Conservation (phyloP, 345 rosid genomes). For the Lagerstroemia speciosa region DNA sequence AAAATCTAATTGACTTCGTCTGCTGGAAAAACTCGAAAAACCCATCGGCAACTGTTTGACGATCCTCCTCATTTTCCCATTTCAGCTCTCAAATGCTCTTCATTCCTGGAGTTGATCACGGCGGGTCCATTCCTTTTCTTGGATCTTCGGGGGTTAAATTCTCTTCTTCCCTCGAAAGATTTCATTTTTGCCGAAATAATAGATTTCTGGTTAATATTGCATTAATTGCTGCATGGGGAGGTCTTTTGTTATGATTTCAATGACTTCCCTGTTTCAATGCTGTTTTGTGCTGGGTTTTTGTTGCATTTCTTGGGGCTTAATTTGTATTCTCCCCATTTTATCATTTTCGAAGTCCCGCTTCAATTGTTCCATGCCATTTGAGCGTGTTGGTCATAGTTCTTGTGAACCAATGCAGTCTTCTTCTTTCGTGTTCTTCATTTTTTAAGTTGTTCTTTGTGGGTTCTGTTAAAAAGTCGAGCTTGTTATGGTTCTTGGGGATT, state of each 20-base stretch:
- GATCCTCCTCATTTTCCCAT: neutral
- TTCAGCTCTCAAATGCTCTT: neutral
- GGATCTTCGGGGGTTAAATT: neutral
- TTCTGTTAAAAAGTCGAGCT: neutral
- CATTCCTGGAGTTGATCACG: neutral
- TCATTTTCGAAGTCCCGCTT: neutral
- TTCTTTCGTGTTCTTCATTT: neutral
- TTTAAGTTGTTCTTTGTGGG: neutral
- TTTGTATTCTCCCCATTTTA: neutral
- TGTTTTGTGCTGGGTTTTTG: conserved; percentile 2
- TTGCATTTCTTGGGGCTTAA: neutral
- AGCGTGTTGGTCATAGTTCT: neutral
- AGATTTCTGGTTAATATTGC: neutral
- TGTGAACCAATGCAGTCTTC: neutral
- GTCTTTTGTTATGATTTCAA: neutral
- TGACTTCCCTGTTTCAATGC: neutral
- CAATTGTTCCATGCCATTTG: neutral
- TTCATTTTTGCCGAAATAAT: neutral
- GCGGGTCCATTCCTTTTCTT: neutral
- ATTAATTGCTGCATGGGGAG: neutral
- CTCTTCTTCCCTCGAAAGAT: neutral
- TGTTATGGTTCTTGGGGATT: neutral
- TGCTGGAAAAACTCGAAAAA: neutral
- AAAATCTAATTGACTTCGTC: neutral
- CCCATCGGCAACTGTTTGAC: neutral